Base-by-base conservation (phyloP, 176 grass and related monocot genomes). In the Zizania latifolia region DNA sequence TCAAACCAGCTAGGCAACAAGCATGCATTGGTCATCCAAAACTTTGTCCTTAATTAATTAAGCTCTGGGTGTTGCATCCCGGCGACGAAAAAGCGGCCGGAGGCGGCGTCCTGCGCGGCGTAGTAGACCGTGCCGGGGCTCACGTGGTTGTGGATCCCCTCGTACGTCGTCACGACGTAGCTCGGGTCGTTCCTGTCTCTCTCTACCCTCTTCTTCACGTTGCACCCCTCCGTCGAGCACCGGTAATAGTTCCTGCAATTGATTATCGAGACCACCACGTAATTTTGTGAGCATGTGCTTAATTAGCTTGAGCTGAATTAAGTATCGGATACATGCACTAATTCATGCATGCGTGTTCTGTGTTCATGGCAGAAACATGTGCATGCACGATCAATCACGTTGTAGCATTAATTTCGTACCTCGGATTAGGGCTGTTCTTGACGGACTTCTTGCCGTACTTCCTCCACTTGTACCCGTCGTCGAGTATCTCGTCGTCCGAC, bases 201-300 rank as follows among this genome's bases (percentile, higher is more conserved):
- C 82, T 98, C 86, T 17, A 94, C 89, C 78, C 91, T 92, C 84
- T 98, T 98, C 91, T 98, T 98, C 81, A 98, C 91, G 21, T 10
- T 72, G 78, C 94, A 94, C 13, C 94, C 91, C 67, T 98, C 91
- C 4, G 86, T 94, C 1, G 94, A 94, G 79, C 94, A 98, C 35
- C 90, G 73, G n/a, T 92, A 98, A 11, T 98, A 98, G 84, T 98
- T 94, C 82, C 94, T 98, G 83, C 10, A 45, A 2, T 53, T 0
- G n/a, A 53, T 53, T n/a, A n/a, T 53, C n/a, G 34, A 53, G 22
- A 21, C 2, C 17, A 38, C 12, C 27, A 41, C 9, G 24, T 21
- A 21, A 24, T 23, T 22, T 26, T 16, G 12, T 19, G 7, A 17
- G 44, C 15, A 19, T 17, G 17, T 46, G 14, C 14, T 15, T 45